Percentiles rank a stretch among this genome's conserved stretches.
phyloP scores from a whole-genome alignment of 306 rosid genomes.

The Spatholobus suberectus region DNA sequence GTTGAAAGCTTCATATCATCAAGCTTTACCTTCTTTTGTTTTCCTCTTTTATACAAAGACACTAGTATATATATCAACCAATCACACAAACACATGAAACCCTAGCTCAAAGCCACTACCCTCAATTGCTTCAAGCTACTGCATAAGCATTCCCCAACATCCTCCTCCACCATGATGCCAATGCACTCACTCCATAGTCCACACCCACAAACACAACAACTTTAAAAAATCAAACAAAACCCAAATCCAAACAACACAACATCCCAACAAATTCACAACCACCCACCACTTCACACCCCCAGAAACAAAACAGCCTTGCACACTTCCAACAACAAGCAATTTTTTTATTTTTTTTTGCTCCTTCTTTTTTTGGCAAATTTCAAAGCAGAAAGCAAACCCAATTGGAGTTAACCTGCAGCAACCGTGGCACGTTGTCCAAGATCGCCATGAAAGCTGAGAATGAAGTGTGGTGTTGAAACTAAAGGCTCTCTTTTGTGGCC shows the following conservation, averaged over 20 bases:
- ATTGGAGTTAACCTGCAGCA: conserved; percentile 42
- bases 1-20: conserved; percentile 94
- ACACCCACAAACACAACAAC: conserved; percentile 30
- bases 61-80: conserved; percentile 33
- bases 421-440: conserved; percentile 53
- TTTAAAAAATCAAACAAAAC: conserved; percentile 50
- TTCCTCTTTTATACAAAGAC: conserved; percentile 40
- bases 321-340: conserved; percentile 1
- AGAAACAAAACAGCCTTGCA: background rate
- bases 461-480: conserved; percentile 43
- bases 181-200: conserved; percentile 47
- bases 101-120: conserved; percentile 54
- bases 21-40: conserved; percentile 53
- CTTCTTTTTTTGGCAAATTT: background rate
- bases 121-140: conserved; percentile 54
- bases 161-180: conserved; percentile 45
- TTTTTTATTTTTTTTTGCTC: background rate
- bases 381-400: conserved; percentile 44
- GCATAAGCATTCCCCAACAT: conserved; percentile 46
- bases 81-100: conserved; percentile 55
- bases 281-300: conserved; percentile 9
- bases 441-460: conserved; percentile 57
- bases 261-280: conserved; percentile 39
- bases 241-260: conserved; percentile 46
- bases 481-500: conserved; percentile 59